Evolutionary conservation across 2,329 filamentous ascomycete genomes (phyloP), one percentile per base, ranked within the genome.

Genomic region (Mariannaea elegans): DNA sequence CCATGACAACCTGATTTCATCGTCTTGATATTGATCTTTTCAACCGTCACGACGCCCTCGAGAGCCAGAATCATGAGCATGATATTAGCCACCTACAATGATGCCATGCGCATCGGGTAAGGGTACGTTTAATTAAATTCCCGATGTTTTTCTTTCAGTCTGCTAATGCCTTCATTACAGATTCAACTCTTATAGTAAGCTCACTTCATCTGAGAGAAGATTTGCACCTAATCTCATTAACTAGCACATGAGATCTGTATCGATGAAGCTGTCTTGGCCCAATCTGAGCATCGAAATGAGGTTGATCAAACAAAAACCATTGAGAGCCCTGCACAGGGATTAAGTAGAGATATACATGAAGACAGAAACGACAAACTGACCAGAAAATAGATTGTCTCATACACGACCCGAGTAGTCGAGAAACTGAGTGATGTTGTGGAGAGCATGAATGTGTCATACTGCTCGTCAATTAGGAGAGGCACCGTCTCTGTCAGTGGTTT

Each of bases 51-150:
- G n/a, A n/a, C n/a, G n/a, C n/a, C n/a, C n/a, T n/a, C n/a, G n/a
- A n/a, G n/a, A n/a, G n/a, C n/a, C n/a, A n/a, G n/a, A 13, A 29
- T 29, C 3, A 62, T 62, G 57, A 44, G 47, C 24, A 32, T 49
- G 7, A 7, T 54, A 16, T 56, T 64, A 1, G 49, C 24, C 1
- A 61, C 62, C 2, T 65, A 62, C 31, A 42, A 58, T 10, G 38
- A 44, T 31, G 38, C 49, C 21, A 65, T 65, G 62, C 57, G 62
- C 27, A 12, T 65, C 12, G 61, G 47, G 7, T 34, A 50, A 50
- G 47, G 47, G 47, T 50, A n/a, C 24, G 34, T 19, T 36, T n/a
- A 7, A n/a, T n/a, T n/a, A 5, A 29, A 18, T 13, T 16, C 14
- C 10, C 18, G 8, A 10, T 9, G 1, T 13, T 10, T 2, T 24